Conservation (phyloP, 2,329 filamentous ascomycete species). For the Penicillium sp. region DNA sequence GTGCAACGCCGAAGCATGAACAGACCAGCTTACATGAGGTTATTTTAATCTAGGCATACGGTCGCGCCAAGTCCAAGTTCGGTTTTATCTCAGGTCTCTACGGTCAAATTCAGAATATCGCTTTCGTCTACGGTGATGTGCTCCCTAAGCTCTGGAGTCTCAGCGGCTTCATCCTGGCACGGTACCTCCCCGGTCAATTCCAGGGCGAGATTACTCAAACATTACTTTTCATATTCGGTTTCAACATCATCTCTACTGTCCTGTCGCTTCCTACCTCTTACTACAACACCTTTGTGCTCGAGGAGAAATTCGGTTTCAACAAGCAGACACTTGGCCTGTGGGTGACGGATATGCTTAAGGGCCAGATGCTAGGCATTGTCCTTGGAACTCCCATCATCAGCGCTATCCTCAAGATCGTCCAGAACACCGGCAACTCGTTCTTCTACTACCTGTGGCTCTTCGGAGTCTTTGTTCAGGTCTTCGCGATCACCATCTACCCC, state of each 20-base stretch:
- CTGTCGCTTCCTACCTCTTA: constrained; percentile 78
- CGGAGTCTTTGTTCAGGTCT: constrained; percentile 82
- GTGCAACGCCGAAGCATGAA: neutral
- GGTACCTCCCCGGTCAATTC: constrained; percentile 74
- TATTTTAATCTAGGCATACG: constrained; percentile 65
- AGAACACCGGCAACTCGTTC: constrained; percentile 90
- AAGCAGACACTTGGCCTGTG: constrained; percentile 92
- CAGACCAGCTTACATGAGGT: constrained; percentile 1
- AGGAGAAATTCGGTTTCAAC: constrained; percentile 98
- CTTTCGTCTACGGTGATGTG: constrained; percentile 85
- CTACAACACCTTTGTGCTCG: constrained; percentile 93
- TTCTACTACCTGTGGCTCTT: constrained; percentile 99
- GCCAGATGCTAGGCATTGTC: constrained; percentile 75
- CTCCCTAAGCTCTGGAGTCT: constrained; percentile 87
- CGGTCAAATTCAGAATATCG: constrained; percentile 82
- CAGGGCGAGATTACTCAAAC: constrained; percentile 92
- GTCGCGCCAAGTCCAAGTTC: constrained; percentile 92
- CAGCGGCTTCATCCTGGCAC: constrained; percentile 71
- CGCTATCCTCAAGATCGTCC: constrained; percentile 89
- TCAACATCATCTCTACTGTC: constrained; percentile 77
- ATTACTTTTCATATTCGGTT: constrained; percentile 85
- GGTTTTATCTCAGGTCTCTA: constrained; percentile 78
- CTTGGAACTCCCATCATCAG: constrained; percentile 86
- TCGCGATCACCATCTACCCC: constrained; percentile 94
- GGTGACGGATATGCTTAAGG: constrained; percentile 87